Conservation (phyloP, 2,329 filamentous ascomycete genomes). For the Shiraia bambusicola region DNA sequence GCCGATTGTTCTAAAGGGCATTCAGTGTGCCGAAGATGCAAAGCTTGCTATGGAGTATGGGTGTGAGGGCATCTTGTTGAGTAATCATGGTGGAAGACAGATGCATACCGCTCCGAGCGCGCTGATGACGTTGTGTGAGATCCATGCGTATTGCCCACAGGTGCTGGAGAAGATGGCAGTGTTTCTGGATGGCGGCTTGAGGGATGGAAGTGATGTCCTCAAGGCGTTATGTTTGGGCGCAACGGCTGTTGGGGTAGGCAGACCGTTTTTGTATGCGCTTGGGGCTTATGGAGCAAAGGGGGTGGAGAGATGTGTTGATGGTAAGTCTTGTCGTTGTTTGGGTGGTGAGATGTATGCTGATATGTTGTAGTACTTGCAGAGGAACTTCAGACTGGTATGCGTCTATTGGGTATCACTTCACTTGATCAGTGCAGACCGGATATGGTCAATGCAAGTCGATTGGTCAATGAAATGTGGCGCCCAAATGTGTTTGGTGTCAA, state of each 20-base stretch:
- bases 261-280: constrained; percentile 44
- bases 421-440: constrained; percentile 63
- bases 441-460: constrained; percentile 53
- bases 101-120: constrained; percentile 47
- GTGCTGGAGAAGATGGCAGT: constrained; percentile 41
- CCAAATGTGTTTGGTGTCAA: constrained; percentile 26
- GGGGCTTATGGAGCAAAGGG: constrained; percentile 42
- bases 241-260: constrained; percentile 42
- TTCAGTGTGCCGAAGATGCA: constrained; percentile 50
- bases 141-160: constrained; percentile 41
- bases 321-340: constrained; percentile 25
- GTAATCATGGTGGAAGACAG: constrained; percentile 58
- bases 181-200: constrained; percentile 42
- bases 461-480: constrained; percentile 41
- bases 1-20: constrained; percentile 50
- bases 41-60: constrained; percentile 49
- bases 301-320: constrained; percentile 39
- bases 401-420: constrained; percentile 63
- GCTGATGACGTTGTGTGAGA: constrained; percentile 42
- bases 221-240: constrained; percentile 45
- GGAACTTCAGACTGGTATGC: constrained; percentile 67
- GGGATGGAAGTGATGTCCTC: constrained; percentile 43
- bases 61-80: constrained; percentile 52
- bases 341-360: constrained; percentile 5
- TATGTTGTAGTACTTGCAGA: constrained; percentile 49